A percentile compares a stretch with the other conserved stretches of the same genome.
Evolutionary conservation across 139 green algal genomes (phyloP).

Genomic region (Limnomonas spitsbergensis): DNA sequence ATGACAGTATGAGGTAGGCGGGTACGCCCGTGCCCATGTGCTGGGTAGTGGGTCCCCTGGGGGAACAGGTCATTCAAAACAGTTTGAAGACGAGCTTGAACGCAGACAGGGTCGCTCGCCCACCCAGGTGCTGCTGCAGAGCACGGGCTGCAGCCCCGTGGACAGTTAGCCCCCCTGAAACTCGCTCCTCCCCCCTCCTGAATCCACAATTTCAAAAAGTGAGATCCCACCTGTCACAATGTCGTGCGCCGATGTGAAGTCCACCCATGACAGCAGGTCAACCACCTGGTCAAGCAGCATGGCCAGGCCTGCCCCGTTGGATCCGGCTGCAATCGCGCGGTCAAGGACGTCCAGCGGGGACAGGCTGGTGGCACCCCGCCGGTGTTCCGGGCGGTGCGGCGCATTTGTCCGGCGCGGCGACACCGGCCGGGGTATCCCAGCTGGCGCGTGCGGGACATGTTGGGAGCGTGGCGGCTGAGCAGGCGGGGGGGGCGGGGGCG

Average conservation of each 20-base stretch:
- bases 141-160: too few relatives aligned
- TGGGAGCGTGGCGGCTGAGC: not conserved
- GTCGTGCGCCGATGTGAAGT: not conserved
- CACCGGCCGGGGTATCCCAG: not conserved
- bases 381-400: too few relatives aligned
- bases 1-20: too few relatives aligned
- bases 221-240: not conserved
- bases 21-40: too few relatives aligned
- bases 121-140: too few relatives aligned
- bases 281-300: not conserved
- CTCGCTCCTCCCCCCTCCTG: too few relatives aligned
- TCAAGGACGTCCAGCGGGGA: not conserved
- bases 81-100: too few relatives aligned
- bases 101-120: too few relatives aligned
- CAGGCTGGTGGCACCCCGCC: not conserved
- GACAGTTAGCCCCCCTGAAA: too few relatives aligned
- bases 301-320: not conserved
- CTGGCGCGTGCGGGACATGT: not conserved
- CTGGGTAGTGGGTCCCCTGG: too few relatives aligned
- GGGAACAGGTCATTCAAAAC: too few relatives aligned
- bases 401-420: not conserved
- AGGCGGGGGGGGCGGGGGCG: not conserved
- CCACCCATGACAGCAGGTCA: not conserved
- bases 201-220: too few relatives aligned
- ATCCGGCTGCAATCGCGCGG: not conserved